A percentile compares a stretch with the other conserved stretches of the same genome.
phyloP scores from a whole-genome alignment of 1,284 basidiomycete genomes.

The Mixia osmundae region DNA sequence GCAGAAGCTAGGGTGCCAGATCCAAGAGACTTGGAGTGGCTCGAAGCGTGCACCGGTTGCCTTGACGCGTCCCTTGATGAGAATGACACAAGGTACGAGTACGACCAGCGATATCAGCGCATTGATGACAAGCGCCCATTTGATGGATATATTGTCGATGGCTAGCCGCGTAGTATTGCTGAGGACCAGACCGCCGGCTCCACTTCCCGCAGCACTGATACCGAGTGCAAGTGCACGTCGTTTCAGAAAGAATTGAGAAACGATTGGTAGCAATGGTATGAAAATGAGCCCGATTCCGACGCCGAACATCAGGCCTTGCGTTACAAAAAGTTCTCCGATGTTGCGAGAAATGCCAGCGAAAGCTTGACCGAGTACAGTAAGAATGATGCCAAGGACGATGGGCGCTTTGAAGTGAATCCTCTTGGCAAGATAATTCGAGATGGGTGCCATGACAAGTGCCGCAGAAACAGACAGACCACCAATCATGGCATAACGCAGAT shows the following conservation, averaged over 20 bases:
- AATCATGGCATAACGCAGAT: conserved; percentile 25
- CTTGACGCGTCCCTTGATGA: conserved; percentile 18
- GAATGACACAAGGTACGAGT: conserved; percentile 20
- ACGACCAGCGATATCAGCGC: conserved; percentile 22
- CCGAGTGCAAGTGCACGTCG: conserved; percentile 21
- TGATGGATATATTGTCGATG: conserved; percentile 19
- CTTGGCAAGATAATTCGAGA: conserved; percentile 19
- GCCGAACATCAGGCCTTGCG: conserved; percentile 9
- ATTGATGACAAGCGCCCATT: conserved; percentile 22
- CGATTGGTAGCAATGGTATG: conserved; percentile 14
- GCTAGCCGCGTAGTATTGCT: conserved; percentile 20
- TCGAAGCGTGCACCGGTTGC: conserved; percentile 11
- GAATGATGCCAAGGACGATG: conserved; percentile 5
- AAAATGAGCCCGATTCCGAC: conserved; percentile 4
- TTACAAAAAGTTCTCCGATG: conserved; percentile 3
- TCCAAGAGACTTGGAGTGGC: conserved; percentile 15
- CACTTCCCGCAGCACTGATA: conserved; percentile 19
- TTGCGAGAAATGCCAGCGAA: conserved; percentile 3
- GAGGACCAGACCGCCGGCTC: conserved; percentile 22
- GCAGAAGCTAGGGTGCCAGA: conserved; percentile 19
- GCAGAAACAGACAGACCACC: conserved; percentile 23
- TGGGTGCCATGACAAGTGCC: conserved; percentile 21
- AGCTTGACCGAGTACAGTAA: conserved; percentile 2
- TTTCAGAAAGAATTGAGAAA: conserved; percentile 23
- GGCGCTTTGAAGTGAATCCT: conserved; percentile 6